Evolutionary conservation across 257 asterid species (phyloP).

Genomic region (Voacanga thouarsii): DNA sequence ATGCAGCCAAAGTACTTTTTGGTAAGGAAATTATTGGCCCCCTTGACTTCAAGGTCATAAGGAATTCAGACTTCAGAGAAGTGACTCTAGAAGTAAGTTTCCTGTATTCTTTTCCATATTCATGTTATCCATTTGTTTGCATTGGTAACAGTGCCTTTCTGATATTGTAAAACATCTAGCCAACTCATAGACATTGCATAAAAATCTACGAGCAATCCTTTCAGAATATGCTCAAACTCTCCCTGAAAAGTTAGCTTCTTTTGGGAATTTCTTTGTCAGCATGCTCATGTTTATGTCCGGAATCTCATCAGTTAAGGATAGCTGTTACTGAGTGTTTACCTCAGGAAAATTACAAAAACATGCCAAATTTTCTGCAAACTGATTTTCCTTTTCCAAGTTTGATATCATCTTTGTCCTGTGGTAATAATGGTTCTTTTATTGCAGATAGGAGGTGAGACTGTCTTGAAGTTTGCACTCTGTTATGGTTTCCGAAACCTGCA

Average conservation of each 20-base stretch:
- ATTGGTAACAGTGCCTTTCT: background rate
- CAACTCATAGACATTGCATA: background rate
- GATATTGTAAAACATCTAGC: conserved; percentile 3
- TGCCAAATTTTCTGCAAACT: background rate
- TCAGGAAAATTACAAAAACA: background rate
- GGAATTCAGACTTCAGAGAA: conserved; percentile 90
- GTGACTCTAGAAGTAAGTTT: conserved; percentile 76
- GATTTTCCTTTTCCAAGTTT: background rate
- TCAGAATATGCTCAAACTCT: background rate
- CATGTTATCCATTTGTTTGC: background rate
- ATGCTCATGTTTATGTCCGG: background rate
- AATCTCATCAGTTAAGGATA: background rate
- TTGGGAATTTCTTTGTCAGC: background rate
- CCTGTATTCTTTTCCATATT: conserved; percentile 10
- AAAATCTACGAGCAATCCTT: background rate
- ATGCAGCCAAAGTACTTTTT: conserved; percentile 69
- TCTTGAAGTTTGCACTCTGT: conserved; percentile 86
- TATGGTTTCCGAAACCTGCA: conserved; percentile 94
- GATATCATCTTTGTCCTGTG: background rate
- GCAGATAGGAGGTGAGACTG: conserved; percentile 75
- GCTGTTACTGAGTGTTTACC: background rate
- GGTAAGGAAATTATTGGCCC: conserved; percentile 67
- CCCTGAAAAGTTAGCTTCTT: background rate
- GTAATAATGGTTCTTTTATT: conserved; percentile 5
- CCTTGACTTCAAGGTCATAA: conserved; percentile 63